These are phyloP conservation scores for Nymphaea thermarum DNA, from an alignment of 164 flowering plant species.

Conservation along the genomic window DNA sequence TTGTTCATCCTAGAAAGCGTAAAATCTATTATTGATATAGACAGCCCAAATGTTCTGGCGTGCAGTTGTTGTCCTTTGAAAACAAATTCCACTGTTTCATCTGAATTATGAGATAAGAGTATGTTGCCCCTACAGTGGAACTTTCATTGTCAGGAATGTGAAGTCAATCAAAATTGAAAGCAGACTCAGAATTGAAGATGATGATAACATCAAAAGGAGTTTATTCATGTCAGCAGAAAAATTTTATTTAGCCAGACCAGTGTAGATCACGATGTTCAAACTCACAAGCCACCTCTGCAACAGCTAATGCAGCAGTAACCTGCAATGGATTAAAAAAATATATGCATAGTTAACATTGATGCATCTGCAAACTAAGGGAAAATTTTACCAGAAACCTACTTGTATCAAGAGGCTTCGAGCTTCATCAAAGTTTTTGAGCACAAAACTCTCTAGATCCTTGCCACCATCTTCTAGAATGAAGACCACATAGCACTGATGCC, in stretches of 20 bases:
- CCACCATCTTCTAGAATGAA: conserved; percentile 90
- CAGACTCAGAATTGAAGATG: neutral
- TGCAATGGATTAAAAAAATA: conserved; percentile 14
- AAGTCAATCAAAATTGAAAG: no score
- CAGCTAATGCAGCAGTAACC: conserved; percentile 81
- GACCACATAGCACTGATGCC: conserved; percentile 64
- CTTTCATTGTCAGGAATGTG: conserved; percentile 1
- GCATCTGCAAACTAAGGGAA: neutral
- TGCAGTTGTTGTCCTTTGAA: conserved; percentile 55
- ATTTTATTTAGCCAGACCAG: conserved; percentile 35
- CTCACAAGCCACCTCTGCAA: conserved; percentile 88
- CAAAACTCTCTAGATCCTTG: conserved; percentile 83
- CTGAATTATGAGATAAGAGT: conserved; percentile 54
- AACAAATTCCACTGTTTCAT: conserved; percentile 28
- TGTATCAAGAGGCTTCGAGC: conserved; percentile 68
- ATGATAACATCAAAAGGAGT: neutral
- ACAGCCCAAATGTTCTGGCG: conserved; percentile 51
- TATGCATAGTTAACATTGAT: neutral
- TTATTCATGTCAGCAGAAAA: neutral
- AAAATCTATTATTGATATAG: conserved; percentile 71
- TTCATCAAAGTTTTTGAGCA: conserved; percentile 62
- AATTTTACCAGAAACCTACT: conserved; percentile 25
- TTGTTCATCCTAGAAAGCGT: conserved; percentile 89
- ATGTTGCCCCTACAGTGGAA: conserved; percentile 76
- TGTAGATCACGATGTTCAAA: conserved; percentile 96